Percentiles rank a stretch among this genome's conserved stretches.
Evolutionary conservation across 1,139 yeast species (phyloP).

Genomic region (Hansenula anomala): DNA sequence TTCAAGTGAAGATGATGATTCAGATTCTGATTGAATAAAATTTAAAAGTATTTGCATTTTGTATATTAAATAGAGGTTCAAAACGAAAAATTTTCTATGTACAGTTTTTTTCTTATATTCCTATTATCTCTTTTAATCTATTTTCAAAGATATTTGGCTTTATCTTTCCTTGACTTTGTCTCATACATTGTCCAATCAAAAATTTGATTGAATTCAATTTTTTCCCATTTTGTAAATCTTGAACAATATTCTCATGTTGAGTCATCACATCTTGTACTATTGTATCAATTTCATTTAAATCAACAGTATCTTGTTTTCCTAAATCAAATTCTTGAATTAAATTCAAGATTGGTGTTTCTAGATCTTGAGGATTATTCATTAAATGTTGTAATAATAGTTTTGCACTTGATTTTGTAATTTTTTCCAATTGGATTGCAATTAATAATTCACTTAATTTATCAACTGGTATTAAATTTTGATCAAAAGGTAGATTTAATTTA

Average conservation of each 20-base stretch:
- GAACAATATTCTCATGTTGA: slow-evolving; percentile 52
- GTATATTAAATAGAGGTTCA: background rate
- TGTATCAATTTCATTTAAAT: slow-evolving; percentile 41
- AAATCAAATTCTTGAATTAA: slow-evolving; percentile 57
- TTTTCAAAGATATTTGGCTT: slow-evolving; percentile 44
- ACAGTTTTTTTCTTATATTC: background rate
- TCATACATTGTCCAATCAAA: slow-evolving; percentile 84
- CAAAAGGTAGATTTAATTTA: slow-evolving; percentile 41
- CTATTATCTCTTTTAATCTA: slow-evolving; percentile 30
- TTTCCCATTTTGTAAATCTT: slow-evolving; percentile 53
- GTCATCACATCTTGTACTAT: slow-evolving; percentile 43
- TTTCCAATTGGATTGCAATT: slow-evolving; percentile 29
- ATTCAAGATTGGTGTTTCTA: slow-evolving; percentile 28
- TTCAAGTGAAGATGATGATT: slow-evolving; percentile 22
- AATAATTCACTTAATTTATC: slow-evolving; percentile 40
- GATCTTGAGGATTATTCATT: slow-evolving; percentile 36
- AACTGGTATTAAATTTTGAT: slow-evolving; percentile 32
- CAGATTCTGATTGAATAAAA: slow-evolving; percentile 18
- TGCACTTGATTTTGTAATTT: slow-evolving; percentile 56
- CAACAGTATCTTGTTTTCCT: slow-evolving; percentile 25
- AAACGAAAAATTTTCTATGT: background rate
- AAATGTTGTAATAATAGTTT: slow-evolving; percentile 57
- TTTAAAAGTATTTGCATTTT: background rate
- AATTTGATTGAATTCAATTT: slow-evolving; percentile 61
- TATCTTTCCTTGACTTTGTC: slow-evolving; percentile 63